Base-by-base conservation (phyloP, 768 basidiomycete genomes). In the Trichaptum fuscoviolaceum region DNA sequence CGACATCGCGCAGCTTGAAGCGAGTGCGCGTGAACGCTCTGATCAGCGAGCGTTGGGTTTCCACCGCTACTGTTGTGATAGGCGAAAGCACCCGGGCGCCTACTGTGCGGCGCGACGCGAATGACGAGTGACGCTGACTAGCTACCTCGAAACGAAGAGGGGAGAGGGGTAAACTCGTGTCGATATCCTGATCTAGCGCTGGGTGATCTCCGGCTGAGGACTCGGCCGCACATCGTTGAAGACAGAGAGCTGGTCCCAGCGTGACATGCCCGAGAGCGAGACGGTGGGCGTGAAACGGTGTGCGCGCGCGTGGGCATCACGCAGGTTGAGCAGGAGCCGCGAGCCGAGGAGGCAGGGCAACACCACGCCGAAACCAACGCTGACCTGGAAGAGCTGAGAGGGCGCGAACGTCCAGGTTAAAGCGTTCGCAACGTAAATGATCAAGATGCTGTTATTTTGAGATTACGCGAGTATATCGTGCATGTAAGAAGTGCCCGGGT, bases 311-410 rank as follows among this genome's bases (percentile, higher is more conserved):
- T 66, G 52, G 8, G 65, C 62, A 23, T 62, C 65, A 7, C 65
- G 65, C 26, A 66, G 62, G 42, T 66, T 66, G 61, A 66, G 65
- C 35, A 66, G 65, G 27, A 66, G 62, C 25, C 62, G 59, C 5
- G 65, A 66, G 35, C 65, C 65, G 34, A 62, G 36, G 18, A 66
- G 35, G 35, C 59, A 35, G 61, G 65, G 65, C 10, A 66, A 30
- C 27, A 30, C 61, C 26, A 66, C 26, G 35, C 65, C 65, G 42
- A 66, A 66, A 5, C 65, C 65, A 7, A 57, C 65, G 24, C 60
- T 63, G 35, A 62, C 34, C 62, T 66, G 65, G 52, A 66, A 62
- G 18, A 63, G 62, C 25, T 61, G 59, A 5, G 15, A 4, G 30
- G 59, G 30, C 30, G 59, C 59, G 59, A 61, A 61, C 17, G 59